Evolutionary conservation across 176 grass and related monocot species (phyloP).

Genomic region (Neostapfia colusana): DNA sequence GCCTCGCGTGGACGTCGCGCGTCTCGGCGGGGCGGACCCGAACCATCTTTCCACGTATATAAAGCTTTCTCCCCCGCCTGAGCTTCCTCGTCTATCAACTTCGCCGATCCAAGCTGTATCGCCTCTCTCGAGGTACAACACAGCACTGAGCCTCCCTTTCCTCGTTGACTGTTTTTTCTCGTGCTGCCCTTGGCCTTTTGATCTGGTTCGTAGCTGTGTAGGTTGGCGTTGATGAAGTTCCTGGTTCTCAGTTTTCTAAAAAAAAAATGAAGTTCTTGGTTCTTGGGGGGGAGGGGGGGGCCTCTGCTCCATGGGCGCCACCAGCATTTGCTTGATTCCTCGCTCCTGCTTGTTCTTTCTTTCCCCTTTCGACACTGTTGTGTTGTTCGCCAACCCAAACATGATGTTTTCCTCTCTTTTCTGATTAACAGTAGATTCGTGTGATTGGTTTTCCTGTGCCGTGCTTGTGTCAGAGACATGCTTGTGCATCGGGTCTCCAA

Average conservation of each 20-base stretch:
- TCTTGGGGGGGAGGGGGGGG: neutral
- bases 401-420: neutral
- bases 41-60: conserved; percentile 21
- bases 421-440: conserved; percentile 20
- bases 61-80: conserved; percentile 6
- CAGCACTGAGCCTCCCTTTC: neutral
- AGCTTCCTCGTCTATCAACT: neutral
- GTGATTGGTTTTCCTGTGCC: conserved; percentile 26
- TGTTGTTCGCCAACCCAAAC: neutral
- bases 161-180: neutral
- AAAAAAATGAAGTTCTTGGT: neutral
- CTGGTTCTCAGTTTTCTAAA: no score
- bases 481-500: conserved; percentile 49
- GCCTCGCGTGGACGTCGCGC: neutral
- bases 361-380: neutral
- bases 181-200: conserved; percentile 6
- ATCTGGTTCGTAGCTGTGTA: neutral
- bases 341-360: neutral
- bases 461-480: conserved; percentile 32
- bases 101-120: neutral
- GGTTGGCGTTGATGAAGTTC: neutral
- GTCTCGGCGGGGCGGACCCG: neutral
- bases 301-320: neutral
- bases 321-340: conserved; percentile 27
- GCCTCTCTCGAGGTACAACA: neutral